Base-by-base conservation (phyloP, 805 yeast genomes). In the Yarrowia divulgata region DNA sequence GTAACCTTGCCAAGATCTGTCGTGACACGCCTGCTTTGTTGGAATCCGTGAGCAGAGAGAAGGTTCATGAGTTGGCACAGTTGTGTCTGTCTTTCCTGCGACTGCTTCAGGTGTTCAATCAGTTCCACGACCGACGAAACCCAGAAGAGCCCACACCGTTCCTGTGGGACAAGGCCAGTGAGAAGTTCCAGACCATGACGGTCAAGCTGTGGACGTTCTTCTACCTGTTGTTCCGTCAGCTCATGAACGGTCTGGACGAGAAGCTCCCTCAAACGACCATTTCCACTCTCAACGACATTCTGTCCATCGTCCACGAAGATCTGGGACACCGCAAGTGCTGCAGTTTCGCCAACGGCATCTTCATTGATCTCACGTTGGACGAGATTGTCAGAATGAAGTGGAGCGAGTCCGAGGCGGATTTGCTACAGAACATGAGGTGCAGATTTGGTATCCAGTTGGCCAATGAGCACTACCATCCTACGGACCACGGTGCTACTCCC, bases 341-440 rank as follows among this genome's bases (percentile, higher is more conserved):
- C 79, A 89, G 88, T 64, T 77, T 85, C 2, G 83, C 88, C 0
- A 76, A 83, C 35, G 93, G 96, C 0, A 77, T 80, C 8, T 88
- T 93, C 71, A 79, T 95, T 64, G 81, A 82, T 18, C 78, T 90
- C 35, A 81, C 89, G 0, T 89, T 92, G 72, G 80, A 81, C 9
- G 81, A 84, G 19, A 78, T 90, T 42, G 79, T 86, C 16, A 73
- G 79, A 0, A 77, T 85, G 35, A 79, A 81, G 23, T 76, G 81
- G 70, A 83, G 81, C 2, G 83, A 82, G 5, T 83, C 90, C 1
- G 93, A 90, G 57, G 81, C 82, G 9, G 95, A 92, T 55, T 76
- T 94, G 58, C 83, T 91, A 9, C 98, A 94, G 74, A 83, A 91
- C 42, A 78, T 95, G 29, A 83, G 87, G 71, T 95, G 99, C 76